Base-by-base conservation (phyloP, 1,284 basidiomycete species). In the Ustilago sp. region DNA sequence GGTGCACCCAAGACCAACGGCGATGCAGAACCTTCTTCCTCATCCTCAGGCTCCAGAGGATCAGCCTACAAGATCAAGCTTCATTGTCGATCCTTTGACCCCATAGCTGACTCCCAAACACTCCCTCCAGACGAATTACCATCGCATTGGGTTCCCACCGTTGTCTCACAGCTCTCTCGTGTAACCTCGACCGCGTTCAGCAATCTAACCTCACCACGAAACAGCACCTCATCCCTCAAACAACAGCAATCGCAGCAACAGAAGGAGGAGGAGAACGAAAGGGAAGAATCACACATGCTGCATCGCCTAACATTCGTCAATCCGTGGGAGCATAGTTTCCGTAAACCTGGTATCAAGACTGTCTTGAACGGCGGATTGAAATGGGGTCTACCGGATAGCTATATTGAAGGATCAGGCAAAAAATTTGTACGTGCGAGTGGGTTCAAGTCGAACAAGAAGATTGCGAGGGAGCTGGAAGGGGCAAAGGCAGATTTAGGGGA, bases 331-430 rank as follows among this genome's bases (percentile, higher is more conserved):
- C 17, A 73, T 19, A 77, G 64, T n/a, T 82, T 79, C 50, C 72
- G 68, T 34, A 69, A 77, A 31, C 74, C 80, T 1, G 63, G 73
- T 1, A 17, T 80, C 19, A 61, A 56, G 23, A 67, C 70, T 6
- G 41, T 74, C n/a, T 56, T 75, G n/a, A 47, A 50, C n/a, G 78
- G 79, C 17, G 79, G 79, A 1, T 59, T 81, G n/a, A 73, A 79
- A 52, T 82, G 80, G 80, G 80, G 80, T 38, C 43, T 82, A n/a
- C 80, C 80, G 1, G 67, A 69, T 32, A 80, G 69, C 52, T 80
- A 82, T 39, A 59, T 51, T 5, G 79, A 82, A 53, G 79, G 79
- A 6, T 66, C 62, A 1, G 67, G 69, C 0, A 55, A 61, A 38
- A 48, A 47, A 0, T n/a, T 34, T 12, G 58, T 60, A 12, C 50